Evolutionary conservation across 2,329 filamentous ascomycete genomes (phyloP), one percentile per base, ranked within the genome.

Genomic region (Alternaria gansuensis): DNA sequence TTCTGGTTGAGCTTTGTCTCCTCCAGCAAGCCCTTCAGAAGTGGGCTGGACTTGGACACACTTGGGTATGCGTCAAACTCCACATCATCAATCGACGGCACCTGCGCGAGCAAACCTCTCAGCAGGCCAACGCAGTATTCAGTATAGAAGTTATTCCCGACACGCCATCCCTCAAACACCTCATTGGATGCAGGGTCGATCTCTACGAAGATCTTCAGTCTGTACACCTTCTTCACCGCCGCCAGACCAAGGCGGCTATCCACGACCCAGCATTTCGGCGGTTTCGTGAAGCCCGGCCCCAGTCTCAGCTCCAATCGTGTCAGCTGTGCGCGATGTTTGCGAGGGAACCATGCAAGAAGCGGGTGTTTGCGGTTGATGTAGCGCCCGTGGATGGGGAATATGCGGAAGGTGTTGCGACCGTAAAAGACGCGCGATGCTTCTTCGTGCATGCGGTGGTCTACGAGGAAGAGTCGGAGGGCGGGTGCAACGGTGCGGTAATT

Each of bases 291-390:
- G 21, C 90, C 90, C 0, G 90, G 90, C 0, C 90, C 90, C 0
- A 93, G 80, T 3, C 90, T 85, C 52, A 93, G 77, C 75, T 93
- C 88, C 3, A 93, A 78, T 0, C 84, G 84, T 0, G 83, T 87
- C 43, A 93, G 81, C 44, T 79, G 83, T 14, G 80, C 78, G 33
- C 89, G 85, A 73, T 90, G 88, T 29, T 78, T 80, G 0, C 84
- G 77, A 21, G 87, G 86, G 54, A 93, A 77, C 17, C 90, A 87
- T 5, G 88, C 84, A 28, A 93, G 81, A 0, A 93, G 80, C 1
- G 90, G 90, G 65, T 86, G 86, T 78, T 91, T 91, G 29, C 87
- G 88, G 77, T 91, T 89, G 80, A 90, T 90, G 77, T 89, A 82
- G 54, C 82, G 82, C 43, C 83, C 81, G 67, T 85, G 82, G 26